A percentile compares a stretch with the other conserved stretches of the same genome.
Conservation (phyloP, 1,284 basidiomycete species). For the Lignosus rhinocerotis region DNA sequence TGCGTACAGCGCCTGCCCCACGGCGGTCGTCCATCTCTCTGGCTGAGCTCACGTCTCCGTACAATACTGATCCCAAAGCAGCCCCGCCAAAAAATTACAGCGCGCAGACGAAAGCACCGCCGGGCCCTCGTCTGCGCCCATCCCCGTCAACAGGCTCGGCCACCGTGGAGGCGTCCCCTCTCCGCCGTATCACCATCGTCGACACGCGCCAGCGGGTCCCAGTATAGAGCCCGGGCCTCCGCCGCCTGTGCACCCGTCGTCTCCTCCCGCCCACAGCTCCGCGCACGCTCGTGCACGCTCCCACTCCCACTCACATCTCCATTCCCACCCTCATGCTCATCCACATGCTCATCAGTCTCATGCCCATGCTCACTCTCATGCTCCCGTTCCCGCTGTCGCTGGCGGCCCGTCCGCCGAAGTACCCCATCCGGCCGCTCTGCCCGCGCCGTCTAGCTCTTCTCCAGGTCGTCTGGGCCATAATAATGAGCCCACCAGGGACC, state of each 20-base stretch:
- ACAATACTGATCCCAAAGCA: conserved; percentile 21
- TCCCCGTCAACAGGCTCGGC: conserved; percentile 35
- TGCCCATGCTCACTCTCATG: background rate
- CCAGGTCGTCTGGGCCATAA: background rate
- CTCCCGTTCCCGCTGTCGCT: background rate
- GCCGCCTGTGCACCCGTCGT: conserved; percentile 1
- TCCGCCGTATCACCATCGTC: conserved; percentile 27
- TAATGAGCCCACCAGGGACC: background rate
- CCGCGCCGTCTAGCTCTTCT: conserved; percentile 1
- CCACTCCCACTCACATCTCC: background rate
- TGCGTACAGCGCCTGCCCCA: conserved; percentile 7
- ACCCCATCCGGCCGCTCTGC: background rate
- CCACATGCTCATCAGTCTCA: background rate
- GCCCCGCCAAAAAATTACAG: conserved; percentile 47
- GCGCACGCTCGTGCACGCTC: background rate
- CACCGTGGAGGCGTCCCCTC: conserved; percentile 22
- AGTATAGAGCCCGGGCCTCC: conserved; percentile 13
- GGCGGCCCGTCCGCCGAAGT: conserved; percentile 3
- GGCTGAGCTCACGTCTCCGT: conserved; percentile 35
- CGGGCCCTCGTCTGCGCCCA: conserved; percentile 55
- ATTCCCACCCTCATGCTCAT: background rate
- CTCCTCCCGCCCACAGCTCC: background rate
- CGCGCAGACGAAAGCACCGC: conserved; percentile 51
- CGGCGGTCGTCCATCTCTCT: conserved; percentile 36
- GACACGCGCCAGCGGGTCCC: conserved; percentile 23